phyloP scores from a whole-genome alignment of 2,329 filamentous ascomycete genomes.

The Penicillium paneum region DNA sequence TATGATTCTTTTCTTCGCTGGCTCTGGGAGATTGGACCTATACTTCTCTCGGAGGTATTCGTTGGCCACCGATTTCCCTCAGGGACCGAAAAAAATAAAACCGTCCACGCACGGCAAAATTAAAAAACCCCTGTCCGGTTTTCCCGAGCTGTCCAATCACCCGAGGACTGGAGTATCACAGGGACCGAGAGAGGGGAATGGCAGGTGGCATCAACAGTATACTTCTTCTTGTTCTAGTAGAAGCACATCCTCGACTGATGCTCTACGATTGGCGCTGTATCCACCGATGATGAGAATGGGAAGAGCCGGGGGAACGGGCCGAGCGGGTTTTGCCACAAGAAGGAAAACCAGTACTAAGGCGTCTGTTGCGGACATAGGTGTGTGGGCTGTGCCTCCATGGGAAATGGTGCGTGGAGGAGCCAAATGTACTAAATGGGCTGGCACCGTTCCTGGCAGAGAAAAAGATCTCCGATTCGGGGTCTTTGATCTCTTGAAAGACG shows the following conservation, averaged over 20 bases:
- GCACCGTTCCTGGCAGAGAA: constrained; percentile 10
- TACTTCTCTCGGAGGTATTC: constrained; percentile 3
- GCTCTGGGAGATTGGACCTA: background rate
- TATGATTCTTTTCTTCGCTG: background rate
- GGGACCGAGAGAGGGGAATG: background rate
- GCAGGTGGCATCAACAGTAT: background rate
- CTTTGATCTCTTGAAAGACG: constrained; percentile 12
- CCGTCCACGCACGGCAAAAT: background rate
- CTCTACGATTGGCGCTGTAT: constrained; percentile 13
- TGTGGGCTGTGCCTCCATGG: constrained; percentile 5
- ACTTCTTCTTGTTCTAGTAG: background rate
- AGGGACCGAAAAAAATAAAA: background rate
- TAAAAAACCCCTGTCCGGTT: background rate
- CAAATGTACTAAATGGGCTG: background rate
- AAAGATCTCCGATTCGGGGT: background rate
- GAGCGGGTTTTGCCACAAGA: constrained; percentile 25
- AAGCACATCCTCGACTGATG: background rate
- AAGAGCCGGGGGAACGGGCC: constrained; percentile 31
- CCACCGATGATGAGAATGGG: constrained; percentile 18
- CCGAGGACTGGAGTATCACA: background rate
- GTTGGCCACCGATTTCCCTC: constrained; percentile 9
- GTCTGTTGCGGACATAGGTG: background rate
- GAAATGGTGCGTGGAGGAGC: constrained; percentile 1
- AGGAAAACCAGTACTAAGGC: background rate
- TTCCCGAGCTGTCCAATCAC: background rate